Percentiles rank a stretch among this genome's conserved stretches.
phyloP scores from a whole-genome alignment of 2,329 filamentous ascomycete genomes.

The Fusarium concolor region DNA sequence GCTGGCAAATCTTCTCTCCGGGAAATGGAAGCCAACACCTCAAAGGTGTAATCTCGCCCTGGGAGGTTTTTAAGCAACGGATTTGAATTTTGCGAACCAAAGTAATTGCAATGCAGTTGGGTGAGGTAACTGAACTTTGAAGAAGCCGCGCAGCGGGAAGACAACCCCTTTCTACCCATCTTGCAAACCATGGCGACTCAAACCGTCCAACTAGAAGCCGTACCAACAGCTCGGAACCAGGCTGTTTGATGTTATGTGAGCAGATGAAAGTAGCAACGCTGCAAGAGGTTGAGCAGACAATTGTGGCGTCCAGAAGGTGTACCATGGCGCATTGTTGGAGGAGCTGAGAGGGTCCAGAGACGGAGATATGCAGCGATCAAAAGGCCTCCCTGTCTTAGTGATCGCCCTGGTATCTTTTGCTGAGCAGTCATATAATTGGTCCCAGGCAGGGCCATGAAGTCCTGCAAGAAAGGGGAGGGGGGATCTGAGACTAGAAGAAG shows the following conservation, averaged over 20 bases:
- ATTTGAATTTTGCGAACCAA: neutral
- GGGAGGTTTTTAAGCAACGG: neutral
- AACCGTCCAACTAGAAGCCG: conserved; percentile 32
- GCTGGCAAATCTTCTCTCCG: neutral
- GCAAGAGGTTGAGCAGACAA: conserved; percentile 11
- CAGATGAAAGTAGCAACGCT: conserved; percentile 19
- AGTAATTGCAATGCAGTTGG: neutral
- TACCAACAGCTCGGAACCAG: conserved; percentile 32
- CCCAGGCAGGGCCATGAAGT: neutral
- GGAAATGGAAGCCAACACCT: neutral
- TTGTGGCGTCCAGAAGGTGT: conserved; percentile 32
- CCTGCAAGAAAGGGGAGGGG: conserved; percentile 6
- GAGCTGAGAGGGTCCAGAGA: conserved; percentile 19
- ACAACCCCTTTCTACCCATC: conserved; percentile 26
- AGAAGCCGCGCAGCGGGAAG: neutral
- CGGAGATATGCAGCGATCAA: neutral
- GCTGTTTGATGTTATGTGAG: conserved; percentile 19
- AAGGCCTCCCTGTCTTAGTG: neutral
- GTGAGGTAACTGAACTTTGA: neutral
- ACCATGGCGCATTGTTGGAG: conserved; percentile 16
- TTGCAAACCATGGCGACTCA: conserved; percentile 3
- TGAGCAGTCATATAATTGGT: conserved; percentile 7
- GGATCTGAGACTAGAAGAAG: conserved; percentile 17
- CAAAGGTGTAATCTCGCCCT: neutral
- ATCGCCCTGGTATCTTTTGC: neutral